A percentile compares a stretch with the other conserved stretches of the same genome.
These are phyloP conservation scores for Boeremia exigua DNA, from an alignment of 2,329 filamentous ascomycete species.

Conservation along the genomic window DNA sequence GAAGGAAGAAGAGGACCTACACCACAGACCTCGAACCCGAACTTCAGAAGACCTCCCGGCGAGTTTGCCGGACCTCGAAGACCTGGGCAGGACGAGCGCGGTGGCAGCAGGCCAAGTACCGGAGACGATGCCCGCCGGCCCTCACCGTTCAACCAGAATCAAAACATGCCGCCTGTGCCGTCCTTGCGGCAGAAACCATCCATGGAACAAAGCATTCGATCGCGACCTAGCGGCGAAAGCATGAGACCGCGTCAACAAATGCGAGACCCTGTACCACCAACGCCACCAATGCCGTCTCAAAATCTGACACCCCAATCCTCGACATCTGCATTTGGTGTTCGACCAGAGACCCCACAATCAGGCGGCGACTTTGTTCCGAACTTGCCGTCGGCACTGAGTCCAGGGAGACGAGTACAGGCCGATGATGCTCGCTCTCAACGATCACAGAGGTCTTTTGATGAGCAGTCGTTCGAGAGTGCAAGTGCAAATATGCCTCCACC, in stretches of 20 bases:
- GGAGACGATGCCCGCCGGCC: conserved; percentile 40
- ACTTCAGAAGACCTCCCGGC: conserved; percentile 32
- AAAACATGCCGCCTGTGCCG: conserved; percentile 35
- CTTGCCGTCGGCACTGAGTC: conserved; percentile 32
- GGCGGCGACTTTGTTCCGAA: conserved; percentile 20
- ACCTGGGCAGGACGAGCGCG: conserved; percentile 29
- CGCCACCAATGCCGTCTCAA: conserved; percentile 37
- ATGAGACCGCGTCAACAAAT: conserved; percentile 41
- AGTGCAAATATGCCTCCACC: conserved; percentile 25
- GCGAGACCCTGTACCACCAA: conserved; percentile 38
- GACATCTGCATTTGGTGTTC: conserved; percentile 42
- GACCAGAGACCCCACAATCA: conserved; percentile 44
- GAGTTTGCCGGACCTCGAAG: conserved; percentile 29
- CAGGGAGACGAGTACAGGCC: conserved; percentile 33
- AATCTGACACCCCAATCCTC: conserved; percentile 51
- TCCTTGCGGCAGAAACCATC: conserved; percentile 41
- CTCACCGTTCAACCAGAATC: conserved; percentile 27
- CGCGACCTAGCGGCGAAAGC: conserved; percentile 45
- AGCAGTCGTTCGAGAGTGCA: conserved; percentile 31
- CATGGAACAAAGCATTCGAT: conserved; percentile 44
- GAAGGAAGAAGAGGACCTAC: conserved; percentile 25
- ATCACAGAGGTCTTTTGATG: conserved; percentile 38
- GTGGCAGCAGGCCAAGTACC: conserved; percentile 35
- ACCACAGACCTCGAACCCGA: conserved; percentile 22
- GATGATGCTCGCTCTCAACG: conserved; percentile 42